phyloP scores from a whole-genome alignment of 495 filamentous ascomycete species.

The Aspergillus sclerotiicarbonarius region DNA sequence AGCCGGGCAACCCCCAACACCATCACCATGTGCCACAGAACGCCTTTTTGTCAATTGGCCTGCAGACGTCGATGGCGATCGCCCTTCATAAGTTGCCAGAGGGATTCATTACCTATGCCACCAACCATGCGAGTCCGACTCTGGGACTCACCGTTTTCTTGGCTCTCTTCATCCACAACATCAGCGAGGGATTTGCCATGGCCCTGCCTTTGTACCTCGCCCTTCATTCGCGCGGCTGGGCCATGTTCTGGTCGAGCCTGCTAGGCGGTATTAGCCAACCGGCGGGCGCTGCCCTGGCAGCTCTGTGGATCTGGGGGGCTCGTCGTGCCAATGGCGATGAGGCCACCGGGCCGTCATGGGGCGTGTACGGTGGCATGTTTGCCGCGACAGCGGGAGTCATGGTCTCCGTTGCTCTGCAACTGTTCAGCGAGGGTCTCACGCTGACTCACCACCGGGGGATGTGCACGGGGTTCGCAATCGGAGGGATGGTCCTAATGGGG shows the following conservation, averaged over 20 bases:
- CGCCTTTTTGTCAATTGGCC: constrained; percentile 85
- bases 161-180: constrained; percentile 96
- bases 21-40: constrained; percentile 98
- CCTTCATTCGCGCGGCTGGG: constrained; percentile 67
- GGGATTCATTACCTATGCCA: constrained; percentile 97
- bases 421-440: constrained; percentile 82
- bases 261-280: constrained; percentile 87
- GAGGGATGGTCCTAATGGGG: constrained; percentile 88
- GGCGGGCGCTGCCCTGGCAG: constrained; percentile 78
- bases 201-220: constrained; percentile 89
- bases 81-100: constrained; percentile 96
- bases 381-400: constrained; percentile 90
- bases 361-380: constrained; percentile 86
- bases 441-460: constrained; percentile 76
- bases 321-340: constrained; percentile 45
- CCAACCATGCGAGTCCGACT: constrained; percentile 87
- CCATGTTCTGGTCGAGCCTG: constrained; percentile 79
- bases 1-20: constrained; percentile 45
- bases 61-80: constrained; percentile 92
- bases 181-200: constrained; percentile 94
- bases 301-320: constrained; percentile 72
- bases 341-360: constrained; percentile 55
- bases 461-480: constrained; percentile 81
- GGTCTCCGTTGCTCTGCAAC: constrained; percentile 83
- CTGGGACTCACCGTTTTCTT: constrained; percentile 91